A percentile compares a stretch with the other conserved stretches of the same genome.
Evolutionary conservation across 495 filamentous ascomycete genomes (phyloP).

Genomic region (Penicillium odoratum): DNA sequence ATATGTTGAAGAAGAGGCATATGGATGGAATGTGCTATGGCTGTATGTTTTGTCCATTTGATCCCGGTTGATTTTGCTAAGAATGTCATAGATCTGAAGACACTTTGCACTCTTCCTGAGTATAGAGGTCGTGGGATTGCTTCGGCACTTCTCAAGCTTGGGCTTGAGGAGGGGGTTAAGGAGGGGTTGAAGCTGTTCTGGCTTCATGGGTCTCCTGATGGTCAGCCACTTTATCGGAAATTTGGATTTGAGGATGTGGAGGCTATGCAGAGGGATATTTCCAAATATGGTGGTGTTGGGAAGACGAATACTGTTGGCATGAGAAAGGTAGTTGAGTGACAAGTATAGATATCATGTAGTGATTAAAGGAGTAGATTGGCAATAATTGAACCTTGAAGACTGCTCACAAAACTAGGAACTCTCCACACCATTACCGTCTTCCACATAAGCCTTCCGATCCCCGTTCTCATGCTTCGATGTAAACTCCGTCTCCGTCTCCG

Average conservation of each 20-base stretch:
- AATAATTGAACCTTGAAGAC: background rate
- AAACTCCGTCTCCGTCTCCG: slow-evolving; percentile 21
- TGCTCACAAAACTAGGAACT: slow-evolving; percentile 1
- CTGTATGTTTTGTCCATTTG: background rate
- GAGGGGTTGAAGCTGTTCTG: slow-evolving; percentile 4
- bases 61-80: background rate
- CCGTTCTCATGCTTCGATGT: slow-evolving; percentile 11
- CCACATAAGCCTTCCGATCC: slow-evolving; percentile 17
- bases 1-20: background rate
- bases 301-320: slow-evolving; percentile 2
- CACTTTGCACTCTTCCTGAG: slow-evolving; percentile 1
- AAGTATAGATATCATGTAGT: no score
- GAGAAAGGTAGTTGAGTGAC: slow-evolving; percentile 1
- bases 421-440: slow-evolving; percentile 20
- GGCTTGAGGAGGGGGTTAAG: background rate
- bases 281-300: slow-evolving; percentile 6
- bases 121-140: slow-evolving; percentile 6
- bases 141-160: slow-evolving; percentile 2
- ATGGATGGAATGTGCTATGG: slow-evolving; percentile 8
- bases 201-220: slow-evolving; percentile 5
- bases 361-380: no score
- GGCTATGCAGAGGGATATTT: background rate
- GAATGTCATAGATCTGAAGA: background rate
- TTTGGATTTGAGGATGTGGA: slow-evolving; percentile 12
- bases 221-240: background rate